Base-by-base conservation (phyloP, 2,329 filamentous ascomycete genomes). In the Pseudocercospora fijiensis region DNA sequence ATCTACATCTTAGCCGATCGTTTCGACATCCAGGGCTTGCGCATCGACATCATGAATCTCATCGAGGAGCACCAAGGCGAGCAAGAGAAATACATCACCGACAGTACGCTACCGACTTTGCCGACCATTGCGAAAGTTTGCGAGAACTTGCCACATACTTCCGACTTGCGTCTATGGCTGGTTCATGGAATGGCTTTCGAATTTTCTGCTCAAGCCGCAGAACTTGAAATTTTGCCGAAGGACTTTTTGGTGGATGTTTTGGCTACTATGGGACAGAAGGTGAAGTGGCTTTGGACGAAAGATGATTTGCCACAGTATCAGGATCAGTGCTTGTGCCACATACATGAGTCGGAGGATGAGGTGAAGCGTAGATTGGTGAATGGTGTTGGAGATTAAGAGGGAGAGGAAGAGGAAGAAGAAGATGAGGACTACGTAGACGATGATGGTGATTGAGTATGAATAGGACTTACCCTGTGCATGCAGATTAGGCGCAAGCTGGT, bases 1-100 rank as follows among this genome's bases (percentile, higher is more conserved):
- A 30, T 61, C 0, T 58, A 60, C 37, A 52, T 63, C 13, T 49
- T 63, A 7, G 61, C 33, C n/a, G 61, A 63, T 22, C 49, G 61
- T 24, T 60, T 63, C 37, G 61, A 63, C 22, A 53, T 26, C 3
- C 30, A 47, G 2, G 53, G 16, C 1, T 26, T 63, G n/a, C 33
- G 47, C 26, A 33, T 9, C n/a, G 11, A 24, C 4, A 28, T 43
- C 13, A 22, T 58, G 16, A 13, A 53, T 13, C 20, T 49, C 10
- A 6, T 49, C 5, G 13, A 22, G 18, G 9, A 11, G 0, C 22
- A 49, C 8, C 20, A 24, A 24, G 4, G 4, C 1, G 18, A 20
- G 18, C 43, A 57, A 4, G 18, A 22, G 6, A 11, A 27, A 3
- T 43, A 8, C 10, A 22, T 20, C 13, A 28, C 5, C 11, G 41